Percentiles rank a stretch among this genome's conserved stretches.
Conservation (phyloP, 1,139 yeast genomes). For the Taphrina betulina region DNA sequence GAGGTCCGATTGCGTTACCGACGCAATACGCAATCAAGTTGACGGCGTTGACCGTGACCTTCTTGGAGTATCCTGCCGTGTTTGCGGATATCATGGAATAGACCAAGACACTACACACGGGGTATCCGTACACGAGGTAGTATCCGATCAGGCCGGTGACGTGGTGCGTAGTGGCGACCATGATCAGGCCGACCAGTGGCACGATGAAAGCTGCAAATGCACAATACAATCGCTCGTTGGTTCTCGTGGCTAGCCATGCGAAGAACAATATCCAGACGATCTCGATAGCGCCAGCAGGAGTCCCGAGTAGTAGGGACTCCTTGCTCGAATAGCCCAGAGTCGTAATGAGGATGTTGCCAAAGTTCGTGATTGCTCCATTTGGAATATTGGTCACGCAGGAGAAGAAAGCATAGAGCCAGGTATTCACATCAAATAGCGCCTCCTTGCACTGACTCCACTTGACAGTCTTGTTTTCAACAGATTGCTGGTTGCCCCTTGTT, state of each 20-base stretch:
- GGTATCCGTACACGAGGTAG: constrained; percentile 40
- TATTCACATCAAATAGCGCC: constrained; percentile 48
- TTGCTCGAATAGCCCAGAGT: constrained; percentile 41
- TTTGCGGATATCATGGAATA: constrained; percentile 51
- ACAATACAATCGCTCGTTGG: constrained; percentile 37
- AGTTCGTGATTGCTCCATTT: constrained; percentile 41
- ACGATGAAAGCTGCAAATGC: constrained; percentile 37
- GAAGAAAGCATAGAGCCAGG: constrained; percentile 49
- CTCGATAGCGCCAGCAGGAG: constrained; percentile 40
- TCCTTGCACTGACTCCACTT: constrained; percentile 53
- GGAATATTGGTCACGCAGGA: constrained; percentile 39
- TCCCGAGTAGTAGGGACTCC: constrained; percentile 40
- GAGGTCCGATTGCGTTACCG: constrained; percentile 73
- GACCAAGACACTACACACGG: constrained; percentile 51
- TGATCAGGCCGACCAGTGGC: constrained; percentile 38
- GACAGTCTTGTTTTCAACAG: constrained; percentile 55
- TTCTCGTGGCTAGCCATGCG: constrained; percentile 35
- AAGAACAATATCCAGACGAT: constrained; percentile 35
- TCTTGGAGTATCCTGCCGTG: constrained; percentile 70
- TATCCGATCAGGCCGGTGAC: constrained; percentile 40
- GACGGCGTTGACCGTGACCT: constrained; percentile 59
- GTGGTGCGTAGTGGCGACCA: constrained; percentile 40
- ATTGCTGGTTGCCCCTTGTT: constrained; percentile 51
- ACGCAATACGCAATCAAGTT: constrained; percentile 63
- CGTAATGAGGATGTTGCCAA: constrained; percentile 38